Conservation (phyloP, 148 eudicot species). For the Chenopodium berlandieri region DNA sequence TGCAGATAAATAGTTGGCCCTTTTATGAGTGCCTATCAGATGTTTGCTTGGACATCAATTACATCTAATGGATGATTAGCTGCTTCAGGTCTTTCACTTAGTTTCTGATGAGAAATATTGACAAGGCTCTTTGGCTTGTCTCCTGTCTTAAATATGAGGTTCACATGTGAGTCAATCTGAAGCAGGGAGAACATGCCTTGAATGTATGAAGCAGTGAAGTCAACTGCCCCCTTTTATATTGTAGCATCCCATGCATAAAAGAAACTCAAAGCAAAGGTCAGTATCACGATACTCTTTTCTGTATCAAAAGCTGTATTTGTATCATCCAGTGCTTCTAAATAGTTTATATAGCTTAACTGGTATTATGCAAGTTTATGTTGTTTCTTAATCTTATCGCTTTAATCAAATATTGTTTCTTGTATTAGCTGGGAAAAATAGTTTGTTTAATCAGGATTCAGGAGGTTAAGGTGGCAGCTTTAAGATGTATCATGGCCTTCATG, state of each 20-base stretch:
- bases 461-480: background rate
- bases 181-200: constrained; percentile 6
- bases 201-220: background rate
- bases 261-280: constrained; percentile 17
- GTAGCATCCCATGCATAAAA: background rate
- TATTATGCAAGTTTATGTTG: background rate
- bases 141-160: constrained; percentile 15
- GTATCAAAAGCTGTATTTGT: background rate
- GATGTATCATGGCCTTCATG: background rate
- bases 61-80: background rate
- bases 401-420: no score
- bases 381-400: background rate
- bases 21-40: background rate
- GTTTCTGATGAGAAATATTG: constrained; percentile 5
- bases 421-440: background rate
- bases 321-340: background rate
- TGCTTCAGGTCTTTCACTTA: background rate
- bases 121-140: constrained; percentile 6
- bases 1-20: background rate
- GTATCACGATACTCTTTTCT: background rate
- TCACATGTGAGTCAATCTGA: background rate
- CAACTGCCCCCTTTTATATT: background rate
- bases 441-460: background rate
- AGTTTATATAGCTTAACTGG: background rate
- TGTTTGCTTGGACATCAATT: background rate